Conservation (phyloP, 2,329 filamentous ascomycete species). For the Metarhizium robertsii region DNA sequence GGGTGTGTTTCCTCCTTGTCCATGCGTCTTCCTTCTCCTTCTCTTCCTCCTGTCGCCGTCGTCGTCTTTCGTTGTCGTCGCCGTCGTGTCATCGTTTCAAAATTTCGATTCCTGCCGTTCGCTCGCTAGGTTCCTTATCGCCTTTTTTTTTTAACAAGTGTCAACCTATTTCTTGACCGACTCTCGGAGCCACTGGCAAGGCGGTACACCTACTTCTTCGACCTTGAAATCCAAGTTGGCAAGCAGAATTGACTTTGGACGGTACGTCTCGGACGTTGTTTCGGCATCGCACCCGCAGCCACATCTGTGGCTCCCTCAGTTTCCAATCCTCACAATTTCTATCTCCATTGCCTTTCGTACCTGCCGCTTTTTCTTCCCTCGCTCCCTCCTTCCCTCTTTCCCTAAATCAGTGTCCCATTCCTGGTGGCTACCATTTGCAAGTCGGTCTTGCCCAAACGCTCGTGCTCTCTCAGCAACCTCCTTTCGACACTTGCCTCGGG, state of each 20-base stretch:
- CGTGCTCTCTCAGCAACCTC: not conserved
- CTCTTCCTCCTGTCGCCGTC: slow-evolving; percentile 15
- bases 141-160: slow-evolving; percentile 4
- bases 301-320: not conserved
- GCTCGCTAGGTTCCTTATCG: slow-evolving; percentile 25
- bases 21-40: slow-evolving; percentile 13
- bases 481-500: not conserved
- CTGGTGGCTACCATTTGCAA: not conserved
- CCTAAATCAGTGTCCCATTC: not conserved
- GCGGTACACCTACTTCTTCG: not conserved
- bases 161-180: slow-evolving; percentile 4
- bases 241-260: not conserved
- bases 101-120: slow-evolving; percentile 28
- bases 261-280: not conserved
- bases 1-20: slow-evolving; percentile 1
- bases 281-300: not conserved
- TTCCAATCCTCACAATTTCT: not conserved
- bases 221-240: not conserved
- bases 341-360: not conserved
- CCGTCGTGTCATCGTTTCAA: slow-evolving; percentile 16
- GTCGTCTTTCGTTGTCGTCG: slow-evolving; percentile 16
- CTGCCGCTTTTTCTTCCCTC: not conserved
- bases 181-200: not conserved
- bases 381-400: slow-evolving; percentile 1
- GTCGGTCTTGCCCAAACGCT: not conserved